Base-by-base conservation (phyloP, 2,329 filamentous ascomycete genomes). In the Clonostachys rhizophaga region DNA sequence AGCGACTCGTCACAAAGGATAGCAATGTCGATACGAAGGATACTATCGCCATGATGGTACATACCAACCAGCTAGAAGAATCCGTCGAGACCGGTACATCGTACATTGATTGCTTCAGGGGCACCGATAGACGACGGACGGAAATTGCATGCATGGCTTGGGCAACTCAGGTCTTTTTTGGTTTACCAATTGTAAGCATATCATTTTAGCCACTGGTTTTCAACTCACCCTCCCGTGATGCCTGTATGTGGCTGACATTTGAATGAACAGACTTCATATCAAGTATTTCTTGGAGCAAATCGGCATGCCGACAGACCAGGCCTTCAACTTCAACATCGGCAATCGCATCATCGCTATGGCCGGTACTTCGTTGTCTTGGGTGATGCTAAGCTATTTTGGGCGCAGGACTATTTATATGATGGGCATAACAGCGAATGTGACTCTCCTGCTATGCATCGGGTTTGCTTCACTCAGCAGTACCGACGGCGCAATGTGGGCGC, bases 41-140 rank as follows among this genome's bases (percentile, higher is more conserved):
- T 9, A 30, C 24, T 9, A 30, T 30, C 9, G 24, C 24, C 24
- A 30, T 30, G 24, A 30, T 30, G 24, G 24, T 30, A 10, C 24
- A 30, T 30, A 30, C 24, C 24, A 30, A 74, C 24, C 74, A 63
- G 52, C 54, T 54, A 4, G 53, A 59, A 6, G 68, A 72, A 46
- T 63, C 69, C 34, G 58, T 61, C 10, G 67, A 75, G 20, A 63
- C 72, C 52, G 74, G 74, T 5, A 71, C 61, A 0, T 63, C 59
- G 0, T 79, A 79, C 51, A 44, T 48, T 6, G 73, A 78, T 49
- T 70, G 72, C 47, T 79, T 79, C 62, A 67, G 65, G 41, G 70
- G 71, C 5, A 55, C 62, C 35, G 71, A 77, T 52, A 63, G 69
- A 3, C 66, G 73, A 8, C 62, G 74, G 9, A 75, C 72, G 1